Percentiles rank a stretch among this genome's conserved stretches.
Evolutionary conservation across 2,329 filamentous ascomycete species (phyloP).

Genomic region (Aureobasidium sp.): DNA sequence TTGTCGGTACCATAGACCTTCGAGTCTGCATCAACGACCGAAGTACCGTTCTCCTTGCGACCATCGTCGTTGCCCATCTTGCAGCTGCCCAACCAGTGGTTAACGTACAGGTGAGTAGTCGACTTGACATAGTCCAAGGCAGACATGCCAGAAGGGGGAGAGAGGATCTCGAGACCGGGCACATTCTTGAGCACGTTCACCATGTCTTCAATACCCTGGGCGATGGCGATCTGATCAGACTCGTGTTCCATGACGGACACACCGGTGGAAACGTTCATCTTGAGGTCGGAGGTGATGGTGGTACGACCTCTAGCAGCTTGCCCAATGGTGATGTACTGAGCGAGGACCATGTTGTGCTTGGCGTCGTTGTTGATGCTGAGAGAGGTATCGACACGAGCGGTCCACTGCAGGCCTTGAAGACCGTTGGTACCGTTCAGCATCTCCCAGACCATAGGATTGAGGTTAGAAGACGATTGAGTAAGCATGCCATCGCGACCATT

Average conservation of each 20-base stretch:
- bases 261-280: conserved; percentile 2
- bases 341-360: conserved; percentile 12
- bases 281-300: conserved; percentile 9
- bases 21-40: conserved; percentile 8
- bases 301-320: conserved; percentile 4
- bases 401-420: conserved; percentile 8
- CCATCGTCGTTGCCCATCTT: conserved; percentile 13
- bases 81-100: conserved; percentile 15
- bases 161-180: not conserved
- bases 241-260: not conserved
- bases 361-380: conserved; percentile 4
- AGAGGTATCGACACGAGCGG: conserved; percentile 13
- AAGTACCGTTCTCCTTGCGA: not conserved
- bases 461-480: conserved; percentile 5
- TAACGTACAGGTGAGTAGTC: conserved; percentile 8
- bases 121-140: conserved; percentile 8
- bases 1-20: conserved; percentile 18
- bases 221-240: conserved; percentile 1
- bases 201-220: conserved; percentile 9
- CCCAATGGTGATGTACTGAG: conserved; percentile 11
- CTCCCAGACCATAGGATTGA: conserved; percentile 15
- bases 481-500: conserved; percentile 13
- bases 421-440: conserved; percentile 1
- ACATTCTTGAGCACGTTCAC: conserved; percentile 1
- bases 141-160: conserved; percentile 7